These are phyloP conservation scores for Leishmania lainsoni DNA, from an alignment of 208 protist species.

Conservation along the genomic window DNA sequence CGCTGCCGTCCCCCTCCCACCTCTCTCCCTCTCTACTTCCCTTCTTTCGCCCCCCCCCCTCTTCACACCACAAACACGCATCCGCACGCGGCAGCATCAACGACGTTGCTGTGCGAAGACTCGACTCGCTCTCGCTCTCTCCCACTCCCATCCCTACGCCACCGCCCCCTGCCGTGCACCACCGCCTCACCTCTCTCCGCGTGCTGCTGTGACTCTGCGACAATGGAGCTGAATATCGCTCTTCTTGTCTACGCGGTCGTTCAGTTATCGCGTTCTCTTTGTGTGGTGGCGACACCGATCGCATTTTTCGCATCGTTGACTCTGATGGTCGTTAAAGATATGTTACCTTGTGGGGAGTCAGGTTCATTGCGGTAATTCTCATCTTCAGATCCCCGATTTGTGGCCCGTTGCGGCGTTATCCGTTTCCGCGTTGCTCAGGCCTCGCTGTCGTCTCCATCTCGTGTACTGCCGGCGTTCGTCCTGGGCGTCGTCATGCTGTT, in stretches of 20 bases:
- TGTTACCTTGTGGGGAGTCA: slow-evolving; percentile 2
- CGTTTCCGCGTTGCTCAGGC: slow-evolving; percentile 45
- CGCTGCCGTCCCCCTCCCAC: not conserved
- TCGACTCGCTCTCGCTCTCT: not conserved
- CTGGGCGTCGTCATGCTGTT: slow-evolving; percentile 37
- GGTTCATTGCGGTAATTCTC: no score
- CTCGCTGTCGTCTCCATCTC: slow-evolving; percentile 42
- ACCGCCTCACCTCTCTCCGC: not conserved
- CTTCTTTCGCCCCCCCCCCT: no score
- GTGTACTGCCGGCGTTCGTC: slow-evolving; percentile 16
- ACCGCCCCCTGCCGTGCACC: not conserved
- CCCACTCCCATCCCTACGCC: not conserved
- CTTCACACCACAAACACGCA: no score
- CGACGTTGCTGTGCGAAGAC: not conserved
- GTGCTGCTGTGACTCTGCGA: not conserved
- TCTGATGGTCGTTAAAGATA: no score
- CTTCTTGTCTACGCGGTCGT: slow-evolving; percentile 56
- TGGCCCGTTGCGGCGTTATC: no score
- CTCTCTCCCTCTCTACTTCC: not conserved
- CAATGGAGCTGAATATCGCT: slow-evolving; percentile 22
- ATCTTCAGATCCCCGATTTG: no score
- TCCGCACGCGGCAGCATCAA: not conserved
- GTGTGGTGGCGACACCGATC: slow-evolving; percentile 53
- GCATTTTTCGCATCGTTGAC: no score
- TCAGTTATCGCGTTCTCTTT: slow-evolving; percentile 48